Conservation (phyloP, 2,329 filamentous ascomycete species). For the Triangularia verruculosa region DNA sequence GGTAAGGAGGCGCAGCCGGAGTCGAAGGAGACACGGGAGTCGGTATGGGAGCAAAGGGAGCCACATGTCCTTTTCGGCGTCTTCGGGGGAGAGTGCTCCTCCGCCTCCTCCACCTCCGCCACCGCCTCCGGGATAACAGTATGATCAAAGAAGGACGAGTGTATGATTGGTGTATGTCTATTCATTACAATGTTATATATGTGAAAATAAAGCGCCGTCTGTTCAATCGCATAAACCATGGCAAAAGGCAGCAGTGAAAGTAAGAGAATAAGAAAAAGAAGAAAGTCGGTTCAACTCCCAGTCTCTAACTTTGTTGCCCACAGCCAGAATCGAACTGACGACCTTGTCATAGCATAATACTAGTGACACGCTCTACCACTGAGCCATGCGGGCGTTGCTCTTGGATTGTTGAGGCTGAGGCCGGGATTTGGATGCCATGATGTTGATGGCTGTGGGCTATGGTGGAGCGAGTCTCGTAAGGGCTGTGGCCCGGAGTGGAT, state of each 20-base stretch:
- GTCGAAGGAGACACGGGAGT: slow-evolving; percentile 16
- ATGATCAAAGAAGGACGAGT: background rate
- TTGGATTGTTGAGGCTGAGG: background rate
- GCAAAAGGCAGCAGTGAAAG: too few relatives aligned
- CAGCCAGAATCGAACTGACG: slow-evolving; percentile 20
- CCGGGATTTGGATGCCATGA: slow-evolving; percentile 2
- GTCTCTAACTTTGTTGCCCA: too few relatives aligned
- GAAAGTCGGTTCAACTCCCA: too few relatives aligned
- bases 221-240: too few relatives aligned
- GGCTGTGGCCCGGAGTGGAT: slow-evolving; percentile 10
- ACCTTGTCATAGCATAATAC: slow-evolving; percentile 20
- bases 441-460: background rate
- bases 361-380: slow-evolving; percentile 25
- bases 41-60: background rate
- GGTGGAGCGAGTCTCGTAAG: slow-evolving; percentile 1
- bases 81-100: background rate
- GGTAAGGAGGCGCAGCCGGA: slow-evolving; percentile 31
- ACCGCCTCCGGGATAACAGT: background rate
- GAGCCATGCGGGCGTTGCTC: slow-evolving; percentile 23
- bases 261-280: background rate
- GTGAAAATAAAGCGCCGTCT: background rate
- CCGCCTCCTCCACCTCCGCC: background rate
- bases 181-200: background rate
- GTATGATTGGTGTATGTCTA: background rate
- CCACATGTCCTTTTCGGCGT: slow-evolving; percentile 1